Percentiles rank a stretch among this genome's conserved stretches.
Evolutionary conservation across 768 basidiomycete genomes (phyloP).

Genomic region (Galerina marginata): DNA sequence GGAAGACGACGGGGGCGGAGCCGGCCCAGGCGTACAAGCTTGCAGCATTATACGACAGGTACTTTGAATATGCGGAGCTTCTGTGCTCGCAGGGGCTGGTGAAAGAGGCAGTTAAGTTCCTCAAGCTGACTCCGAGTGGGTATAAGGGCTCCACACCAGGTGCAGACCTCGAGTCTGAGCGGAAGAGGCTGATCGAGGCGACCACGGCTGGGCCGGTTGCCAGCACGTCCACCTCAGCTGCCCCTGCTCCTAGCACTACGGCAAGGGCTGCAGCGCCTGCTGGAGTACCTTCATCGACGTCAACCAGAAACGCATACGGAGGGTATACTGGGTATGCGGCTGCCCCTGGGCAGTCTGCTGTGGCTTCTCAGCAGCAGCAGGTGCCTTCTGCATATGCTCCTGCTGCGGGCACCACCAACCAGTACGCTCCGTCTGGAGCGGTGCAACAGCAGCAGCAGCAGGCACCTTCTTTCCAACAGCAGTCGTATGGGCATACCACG

Average conservation of each 20-base stretch:
- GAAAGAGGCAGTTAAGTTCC: constrained; percentile 78
- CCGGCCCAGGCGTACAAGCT: constrained; percentile 79
- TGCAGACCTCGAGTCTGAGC: constrained; percentile 40
- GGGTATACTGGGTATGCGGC: constrained; percentile 26
- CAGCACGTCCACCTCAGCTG: constrained; percentile 21
- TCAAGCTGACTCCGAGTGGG: constrained; percentile 77
- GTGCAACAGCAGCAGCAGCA: constrained; percentile 1
- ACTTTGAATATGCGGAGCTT: constrained; percentile 94
- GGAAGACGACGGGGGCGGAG: constrained; percentile 32
- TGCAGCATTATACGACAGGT: constrained; percentile 85
- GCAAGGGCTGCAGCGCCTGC: not conserved
- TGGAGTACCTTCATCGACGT: not conserved
- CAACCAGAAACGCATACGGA: constrained; percentile 23
- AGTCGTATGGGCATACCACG: constrained; percentile 15
- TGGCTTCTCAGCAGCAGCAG: not conserved
- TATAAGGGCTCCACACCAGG: constrained; percentile 67
- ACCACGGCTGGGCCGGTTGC: constrained; percentile 31
- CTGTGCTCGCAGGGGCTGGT: constrained; percentile 90
- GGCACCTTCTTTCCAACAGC: constrained; percentile 7
- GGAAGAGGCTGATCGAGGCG: constrained; percentile 44
- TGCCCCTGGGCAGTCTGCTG: constrained; percentile 20
- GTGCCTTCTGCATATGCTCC: constrained; percentile 17
- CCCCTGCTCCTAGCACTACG: constrained; percentile 18
- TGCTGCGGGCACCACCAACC: constrained; percentile 19
- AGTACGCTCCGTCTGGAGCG: constrained; percentile 11